Evolutionary conservation across 768 basidiomycete genomes (phyloP).

Genomic region (Podaxis sp.): DNA sequence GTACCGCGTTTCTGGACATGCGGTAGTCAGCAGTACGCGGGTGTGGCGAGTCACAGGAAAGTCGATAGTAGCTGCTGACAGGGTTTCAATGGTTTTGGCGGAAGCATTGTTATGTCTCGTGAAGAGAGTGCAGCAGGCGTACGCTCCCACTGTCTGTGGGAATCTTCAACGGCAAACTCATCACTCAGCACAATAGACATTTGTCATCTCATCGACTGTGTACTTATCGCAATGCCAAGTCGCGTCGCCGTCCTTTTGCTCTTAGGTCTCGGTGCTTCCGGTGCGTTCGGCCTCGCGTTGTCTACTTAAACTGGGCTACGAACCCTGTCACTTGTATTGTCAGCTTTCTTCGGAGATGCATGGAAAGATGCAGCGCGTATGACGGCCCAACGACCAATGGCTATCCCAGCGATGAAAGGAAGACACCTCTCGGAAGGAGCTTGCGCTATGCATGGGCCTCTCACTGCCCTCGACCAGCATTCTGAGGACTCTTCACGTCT

Average conservation of each 20-base stretch:
- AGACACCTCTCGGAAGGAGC: neutral
- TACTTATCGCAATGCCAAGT: neutral
- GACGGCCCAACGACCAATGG: neutral
- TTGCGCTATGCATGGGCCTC: slow-evolving; percentile 6
- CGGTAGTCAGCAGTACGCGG: too few species aligned
- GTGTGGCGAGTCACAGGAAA: too few species aligned
- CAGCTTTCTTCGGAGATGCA: slow-evolving; percentile 1
- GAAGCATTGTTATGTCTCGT: too few species aligned
- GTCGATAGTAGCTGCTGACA: too few species aligned
- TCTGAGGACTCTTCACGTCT: neutral
- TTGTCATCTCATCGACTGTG: neutral
- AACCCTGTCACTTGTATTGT: neutral
- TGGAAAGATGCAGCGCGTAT: neutral
- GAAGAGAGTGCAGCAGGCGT: neutral
- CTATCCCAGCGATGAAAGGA: neutral
- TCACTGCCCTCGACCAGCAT: neutral
- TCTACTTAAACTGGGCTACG: neutral
- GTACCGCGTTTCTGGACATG: too few species aligned
- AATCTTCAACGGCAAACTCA: neutral
- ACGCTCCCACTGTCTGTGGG: neutral
- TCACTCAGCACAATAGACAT: neutral
- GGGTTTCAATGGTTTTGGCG: too few species aligned
- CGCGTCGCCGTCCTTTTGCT: neutral
- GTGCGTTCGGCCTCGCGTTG: slow-evolving; percentile 5
- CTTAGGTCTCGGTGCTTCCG: neutral